Evolutionary conservation across 441 rosid species (phyloP), one percentile per base, ranked within the genome.

Genomic region (Dalechampia spathulata): DNA sequence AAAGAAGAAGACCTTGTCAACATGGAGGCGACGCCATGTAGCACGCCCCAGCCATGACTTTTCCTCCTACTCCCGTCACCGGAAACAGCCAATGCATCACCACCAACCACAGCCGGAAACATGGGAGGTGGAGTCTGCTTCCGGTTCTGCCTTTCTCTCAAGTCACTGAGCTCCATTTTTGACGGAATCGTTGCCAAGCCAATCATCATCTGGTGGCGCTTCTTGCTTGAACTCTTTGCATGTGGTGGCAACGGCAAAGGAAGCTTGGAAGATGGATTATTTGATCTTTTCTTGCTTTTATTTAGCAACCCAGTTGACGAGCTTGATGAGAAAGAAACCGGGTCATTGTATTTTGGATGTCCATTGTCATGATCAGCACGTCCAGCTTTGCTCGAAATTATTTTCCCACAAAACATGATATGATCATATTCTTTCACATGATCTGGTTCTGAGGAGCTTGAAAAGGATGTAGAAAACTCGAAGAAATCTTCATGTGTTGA

Each of bases 391-490:
- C 12, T 27, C 36, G 61, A 52, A 20, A 66, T 57, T 15, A 58
- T 27, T 43, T 66, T 53, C 16, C 75, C 75, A 13, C 68, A 64
- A 49, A 72, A 72, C 27, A 69, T 25, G 39, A 75, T 22, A 59
- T 36, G 7, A 47, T 48, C 52, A 30, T 30, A 30, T n/a, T n/a
- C n/a, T n/a, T n/a, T n/a, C n/a, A n/a, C n/a, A n/a, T n/a, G n/a
- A 30, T 30, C 8, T 30, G 34, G 4, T 30, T 30, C 41, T 34
- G 25, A 16, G 3, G 30, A 58, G 25, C 37, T 40, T 34, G 38
- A 8, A 3, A 34, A 48, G 44, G 49, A 50, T 0, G 57, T 43
- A 11, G 73, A 55, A 40, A 76, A 76, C 53, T 73, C 71, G 19
- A 76, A 70, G 40, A 46, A 43, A 0, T 38, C 17, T 6, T 52